Evolutionary conservation across 331 rosid species (phyloP).

Genomic region (Dryas integrifolia): DNA sequence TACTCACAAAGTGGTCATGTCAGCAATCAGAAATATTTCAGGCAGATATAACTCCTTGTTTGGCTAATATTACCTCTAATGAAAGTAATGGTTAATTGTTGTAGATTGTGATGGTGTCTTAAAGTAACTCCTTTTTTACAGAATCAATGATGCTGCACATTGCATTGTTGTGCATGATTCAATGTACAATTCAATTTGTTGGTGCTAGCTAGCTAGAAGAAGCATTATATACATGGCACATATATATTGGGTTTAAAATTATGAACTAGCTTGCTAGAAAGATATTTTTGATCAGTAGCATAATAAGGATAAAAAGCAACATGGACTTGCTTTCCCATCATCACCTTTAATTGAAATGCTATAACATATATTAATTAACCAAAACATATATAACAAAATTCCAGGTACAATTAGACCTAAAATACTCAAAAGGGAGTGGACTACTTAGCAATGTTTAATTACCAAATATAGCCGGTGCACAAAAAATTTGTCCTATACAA

Average conservation of each 20-base stretch:
- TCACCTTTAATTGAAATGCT: conserved; percentile 11
- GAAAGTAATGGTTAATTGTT: too few species aligned
- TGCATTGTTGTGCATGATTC: too few species aligned
- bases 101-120: too few species aligned
- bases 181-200: too few species aligned
- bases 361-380: too few species aligned
- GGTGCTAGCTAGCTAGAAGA: too few species aligned
- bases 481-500: conserved; percentile 4
- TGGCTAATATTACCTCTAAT: not conserved
- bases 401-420: not conserved
- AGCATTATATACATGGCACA: too few species aligned
- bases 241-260: too few species aligned
- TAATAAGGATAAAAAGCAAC: conserved; percentile 18
- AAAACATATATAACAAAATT: too few species aligned
- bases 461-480: conserved; percentile 9
- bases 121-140: too few species aligned
- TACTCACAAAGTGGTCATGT: conserved; percentile 4
- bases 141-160: too few species aligned
- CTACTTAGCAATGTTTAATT: not conserved
- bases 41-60: not conserved
- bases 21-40: not conserved
- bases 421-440: not conserved
- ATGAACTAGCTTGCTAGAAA: not conserved
- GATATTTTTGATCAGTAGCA: conserved; percentile 31
- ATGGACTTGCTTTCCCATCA: conserved; percentile 5